These are phyloP conservation scores for Lactuca sativa DNA, from an alignment of 129 eudicot genomes.

Conservation along the genomic window DNA sequence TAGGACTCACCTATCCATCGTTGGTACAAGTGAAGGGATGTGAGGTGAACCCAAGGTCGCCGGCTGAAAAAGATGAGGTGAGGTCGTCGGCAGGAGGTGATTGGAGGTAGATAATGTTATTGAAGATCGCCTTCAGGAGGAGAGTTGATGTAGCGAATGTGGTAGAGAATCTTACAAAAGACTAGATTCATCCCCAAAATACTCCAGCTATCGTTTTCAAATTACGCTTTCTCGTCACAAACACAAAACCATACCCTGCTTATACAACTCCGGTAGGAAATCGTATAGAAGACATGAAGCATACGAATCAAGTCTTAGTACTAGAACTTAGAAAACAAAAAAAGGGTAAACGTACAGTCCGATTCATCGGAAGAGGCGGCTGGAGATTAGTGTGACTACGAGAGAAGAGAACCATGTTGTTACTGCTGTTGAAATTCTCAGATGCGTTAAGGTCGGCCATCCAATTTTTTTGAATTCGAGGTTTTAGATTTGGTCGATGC, in stretches of 20 bases:
- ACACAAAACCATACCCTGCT: slow-evolving; percentile 10
- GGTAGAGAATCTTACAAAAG: too few relatives aligned
- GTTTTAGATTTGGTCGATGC: too few relatives aligned
- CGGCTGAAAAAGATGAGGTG: too few relatives aligned
- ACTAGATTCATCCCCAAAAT: slow-evolving; percentile 1
- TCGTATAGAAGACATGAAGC: neutral
- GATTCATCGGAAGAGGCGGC: slow-evolving; percentile 62
- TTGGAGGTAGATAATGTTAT: too few relatives aligned
- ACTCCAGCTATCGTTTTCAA: slow-evolving; percentile 26
- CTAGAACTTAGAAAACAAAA: neutral
- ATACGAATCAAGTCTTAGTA: slow-evolving; percentile 6
- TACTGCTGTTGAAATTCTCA: slow-evolving; percentile 23
- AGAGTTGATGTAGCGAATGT: too few relatives aligned
- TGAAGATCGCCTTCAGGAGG: too few relatives aligned
- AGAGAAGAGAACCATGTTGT: slow-evolving; percentile 72
- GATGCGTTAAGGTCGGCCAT: neutral
- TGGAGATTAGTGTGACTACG: slow-evolving; percentile 57
- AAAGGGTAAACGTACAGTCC: slow-evolving; percentile 38
- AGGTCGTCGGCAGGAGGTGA: too few relatives aligned
- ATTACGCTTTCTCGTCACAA: neutral
- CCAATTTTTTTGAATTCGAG: too few relatives aligned
- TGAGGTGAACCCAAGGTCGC: too few relatives aligned
- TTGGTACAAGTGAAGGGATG: too few relatives aligned
- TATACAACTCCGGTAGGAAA: neutral
- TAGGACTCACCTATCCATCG: too few relatives aligned